Percentiles rank a stretch among this genome's conserved stretches.
phyloP scores from a whole-genome alignment of 2,329 filamentous ascomycete genomes.

The Phialemoniopsis sp. region DNA sequence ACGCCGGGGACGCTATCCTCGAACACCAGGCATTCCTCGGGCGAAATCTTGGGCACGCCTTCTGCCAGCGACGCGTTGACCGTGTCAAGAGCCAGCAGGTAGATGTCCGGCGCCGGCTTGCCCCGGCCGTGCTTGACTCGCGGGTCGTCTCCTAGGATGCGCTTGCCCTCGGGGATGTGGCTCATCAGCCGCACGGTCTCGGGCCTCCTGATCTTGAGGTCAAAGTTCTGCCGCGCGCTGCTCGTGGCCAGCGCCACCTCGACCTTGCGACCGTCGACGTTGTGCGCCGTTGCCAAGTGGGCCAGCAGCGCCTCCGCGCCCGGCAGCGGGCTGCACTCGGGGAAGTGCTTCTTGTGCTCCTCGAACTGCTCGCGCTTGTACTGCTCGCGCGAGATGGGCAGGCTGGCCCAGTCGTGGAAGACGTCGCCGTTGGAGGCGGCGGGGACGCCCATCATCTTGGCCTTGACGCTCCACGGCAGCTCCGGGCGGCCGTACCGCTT shows the following conservation, averaged over 20 bases:
- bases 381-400: slow-evolving; percentile 53
- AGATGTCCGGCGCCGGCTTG: slow-evolving; percentile 73
- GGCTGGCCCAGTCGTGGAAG: slow-evolving; percentile 64
- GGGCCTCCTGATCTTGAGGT: slow-evolving; percentile 49
- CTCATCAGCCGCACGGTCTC: slow-evolving; percentile 19
- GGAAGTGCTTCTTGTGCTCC: slow-evolving; percentile 19
- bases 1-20: slow-evolving; percentile 76
- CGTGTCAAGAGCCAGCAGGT: slow-evolving; percentile 60
- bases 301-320: slow-evolving; percentile 55
- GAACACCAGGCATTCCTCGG: slow-evolving; percentile 82
- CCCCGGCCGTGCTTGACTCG: slow-evolving; percentile 58
- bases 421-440: slow-evolving; percentile 42
- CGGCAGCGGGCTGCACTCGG: slow-evolving; percentile 51
- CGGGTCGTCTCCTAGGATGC: slow-evolving; percentile 62
- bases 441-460: slow-evolving; percentile 64
- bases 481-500: slow-evolving; percentile 52
- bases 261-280: slow-evolving; percentile 24
- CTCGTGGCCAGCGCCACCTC: slow-evolving; percentile 66
- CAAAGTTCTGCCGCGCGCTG: slow-evolving; percentile 53
- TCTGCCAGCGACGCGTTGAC: slow-evolving; percentile 54
- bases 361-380: slow-evolving; percentile 22
- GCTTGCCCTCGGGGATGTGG: slow-evolving; percentile 46
- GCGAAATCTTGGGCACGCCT: slow-evolving; percentile 44
- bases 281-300: slow-evolving; percentile 26
- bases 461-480: slow-evolving; percentile 64